phyloP scores from a whole-genome alignment of 257 asterid genomes.

The Capsicum rhomboideum region DNA sequence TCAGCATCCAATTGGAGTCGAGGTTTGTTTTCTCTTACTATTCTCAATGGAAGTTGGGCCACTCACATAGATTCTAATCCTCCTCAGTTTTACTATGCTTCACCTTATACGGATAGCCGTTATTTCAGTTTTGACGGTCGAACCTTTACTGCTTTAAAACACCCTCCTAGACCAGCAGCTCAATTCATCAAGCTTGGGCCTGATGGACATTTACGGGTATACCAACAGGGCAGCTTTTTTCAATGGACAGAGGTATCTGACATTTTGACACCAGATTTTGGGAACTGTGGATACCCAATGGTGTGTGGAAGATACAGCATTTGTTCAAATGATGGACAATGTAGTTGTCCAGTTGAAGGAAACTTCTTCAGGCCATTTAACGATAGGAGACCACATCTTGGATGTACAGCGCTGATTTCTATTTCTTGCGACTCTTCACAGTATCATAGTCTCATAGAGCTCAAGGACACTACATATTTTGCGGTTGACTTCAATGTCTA shows the following conservation, averaged over 20 bases:
- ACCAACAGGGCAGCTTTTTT: neutral
- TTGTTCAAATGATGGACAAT: no score
- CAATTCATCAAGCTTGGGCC: neutral
- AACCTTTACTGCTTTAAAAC: neutral
- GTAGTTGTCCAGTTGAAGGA: no score
- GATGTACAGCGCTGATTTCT: neutral
- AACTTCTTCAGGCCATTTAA: neutral
- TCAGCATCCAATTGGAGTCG: neutral
- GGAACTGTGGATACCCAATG: no score
- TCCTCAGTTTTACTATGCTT: no score
- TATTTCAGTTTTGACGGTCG: neutral
- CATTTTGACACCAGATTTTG: neutral
- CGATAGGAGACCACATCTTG: neutral
- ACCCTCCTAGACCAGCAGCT: neutral
- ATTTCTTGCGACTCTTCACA: neutral
- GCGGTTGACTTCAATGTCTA: no score
- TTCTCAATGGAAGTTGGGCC: neutral
- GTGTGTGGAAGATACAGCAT: no score
- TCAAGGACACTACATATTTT: neutral
- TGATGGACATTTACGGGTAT: neutral
- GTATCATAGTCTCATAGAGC: neutral
- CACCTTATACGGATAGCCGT: no score
- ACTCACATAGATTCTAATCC: neutral
- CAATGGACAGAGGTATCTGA: neutral
- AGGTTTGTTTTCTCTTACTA: neutral